These are phyloP conservation scores for Leishmania amazonensis DNA, from an alignment of 208 protist species.

Conservation along the genomic window DNA sequence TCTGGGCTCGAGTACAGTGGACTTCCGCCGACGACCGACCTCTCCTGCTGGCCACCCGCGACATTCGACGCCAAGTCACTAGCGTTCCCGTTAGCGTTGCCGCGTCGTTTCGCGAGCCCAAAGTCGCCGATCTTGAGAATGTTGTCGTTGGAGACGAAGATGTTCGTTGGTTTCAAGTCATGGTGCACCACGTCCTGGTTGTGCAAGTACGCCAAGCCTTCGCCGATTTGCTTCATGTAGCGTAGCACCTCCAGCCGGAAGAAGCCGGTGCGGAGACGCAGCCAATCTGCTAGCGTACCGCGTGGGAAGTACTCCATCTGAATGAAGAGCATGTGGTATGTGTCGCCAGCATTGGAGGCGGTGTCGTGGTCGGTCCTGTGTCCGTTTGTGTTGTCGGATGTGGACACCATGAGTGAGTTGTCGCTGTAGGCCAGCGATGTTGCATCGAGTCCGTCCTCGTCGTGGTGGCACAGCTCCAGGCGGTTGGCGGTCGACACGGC, in stretches of 20 bases:
- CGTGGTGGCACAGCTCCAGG: conserved; percentile 50
- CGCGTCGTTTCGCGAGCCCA: conserved; percentile 70
- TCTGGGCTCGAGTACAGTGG: conserved; percentile 87
- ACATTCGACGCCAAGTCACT: conserved; percentile 39
- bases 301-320: conserved; percentile 86
- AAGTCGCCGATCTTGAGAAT: conserved; percentile 89
- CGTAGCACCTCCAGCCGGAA: conserved; percentile 63
- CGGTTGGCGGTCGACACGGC: conserved; percentile 40
- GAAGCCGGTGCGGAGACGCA: conserved; percentile 50
- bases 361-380: conserved; percentile 1
- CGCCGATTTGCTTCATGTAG: conserved; percentile 66
- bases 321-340: conserved; percentile 80
- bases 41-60: conserved; percentile 39
- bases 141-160: conserved; percentile 63
- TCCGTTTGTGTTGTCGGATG: not conserved
- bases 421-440: conserved; percentile 29
- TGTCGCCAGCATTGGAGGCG: conserved; percentile 14
- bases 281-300: conserved; percentile 74
- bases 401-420: conserved; percentile 21
- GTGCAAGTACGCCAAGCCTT: conserved; percentile 78
- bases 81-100: not conserved
- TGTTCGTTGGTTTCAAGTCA: conserved; percentile 88
- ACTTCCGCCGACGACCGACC: conserved; percentile 54
- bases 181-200: conserved; percentile 75
- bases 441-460: conserved; percentile 55